Conservation (phyloP, 371 early-diverging fungal species). For the Circinella umbellata region DNA sequence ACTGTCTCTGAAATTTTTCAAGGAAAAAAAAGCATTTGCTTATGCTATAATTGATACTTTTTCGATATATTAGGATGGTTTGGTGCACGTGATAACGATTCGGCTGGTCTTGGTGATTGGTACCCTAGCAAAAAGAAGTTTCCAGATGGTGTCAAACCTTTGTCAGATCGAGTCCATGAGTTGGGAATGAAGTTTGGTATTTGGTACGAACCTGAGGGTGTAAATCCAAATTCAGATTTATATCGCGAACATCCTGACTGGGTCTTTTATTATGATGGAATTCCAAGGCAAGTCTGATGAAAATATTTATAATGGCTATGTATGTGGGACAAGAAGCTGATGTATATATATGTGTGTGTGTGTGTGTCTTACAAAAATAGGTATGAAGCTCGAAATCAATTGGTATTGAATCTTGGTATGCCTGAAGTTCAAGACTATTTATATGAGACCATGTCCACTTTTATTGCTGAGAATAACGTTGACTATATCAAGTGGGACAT, state of each 20-base stretch:
- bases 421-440: conserved; percentile 37
- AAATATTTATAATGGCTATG: conserved; percentile 30
- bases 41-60: no score
- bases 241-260: conserved; percentile 56
- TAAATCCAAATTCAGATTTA: conserved; percentile 44
- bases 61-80: conserved; percentile 35
- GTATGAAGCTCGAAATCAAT: conserved; percentile 37
- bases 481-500: conserved; percentile 58
- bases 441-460: conserved; percentile 12
- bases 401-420: conserved; percentile 36
- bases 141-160: conserved; percentile 50
- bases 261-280: conserved; percentile 27
- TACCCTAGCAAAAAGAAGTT: conserved; percentile 47
- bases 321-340: no score
- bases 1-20: no score
- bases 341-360: no score
- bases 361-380: background rate
- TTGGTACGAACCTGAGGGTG: conserved; percentile 63
- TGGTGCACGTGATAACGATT: conserved; percentile 33
- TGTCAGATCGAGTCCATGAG: conserved; percentile 45
- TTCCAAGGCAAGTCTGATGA: conserved; percentile 9
- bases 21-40: no score
- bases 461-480: conserved; percentile 28
- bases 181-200: conserved; percentile 59
- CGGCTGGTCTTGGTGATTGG: conserved; percentile 63